Evolutionary conservation across 768 basidiomycete genomes (phyloP), one percentile per base, ranked within the genome.

Genomic region (Pisolithus albus): DNA sequence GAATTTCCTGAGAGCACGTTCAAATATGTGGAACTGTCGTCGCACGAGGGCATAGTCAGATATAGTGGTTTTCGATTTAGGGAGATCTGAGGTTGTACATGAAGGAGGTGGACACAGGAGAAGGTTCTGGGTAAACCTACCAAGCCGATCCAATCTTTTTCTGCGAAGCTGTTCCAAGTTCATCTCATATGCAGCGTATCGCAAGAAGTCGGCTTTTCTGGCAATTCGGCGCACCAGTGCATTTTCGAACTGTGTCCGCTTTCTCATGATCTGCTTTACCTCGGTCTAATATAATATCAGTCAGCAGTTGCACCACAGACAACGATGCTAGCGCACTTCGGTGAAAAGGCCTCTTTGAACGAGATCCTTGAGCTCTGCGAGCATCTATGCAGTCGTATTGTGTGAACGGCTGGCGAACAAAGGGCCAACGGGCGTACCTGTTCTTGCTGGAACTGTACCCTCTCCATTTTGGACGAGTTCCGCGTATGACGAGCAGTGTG

Each of bases 171-270:
- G 79, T 65, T 96, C 93, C 42, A 96, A 76, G 10, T 78, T 78
- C 83, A 92, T 92, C 71, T 94, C 92, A 65, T 93, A 96, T 5
- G 86, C 78, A n/a, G 81, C 85, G 72, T 97, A 97, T 26, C 89
- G 84, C 64, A 95, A 70, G 70, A 83, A 96, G 69, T 97, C 93
- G 10, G 80, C 74, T 69, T 93, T 94, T 68, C 86, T 84, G 5
- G 91, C 83, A 34, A 89, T 78, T 47, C 90, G 80, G 38, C 93
- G 80, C 7, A 97, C 81, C 43, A 97, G 80, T 1, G 86, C 79
- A 0, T 80, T 84, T 72, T 97, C 93, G 63, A 89, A 91, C 36
- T 72, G 75, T 6, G 91, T 94, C 24, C 92, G 79, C 62, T 83
- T 84, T 70, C 83, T 86, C 63, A 96, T 78, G 51, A 97, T 92